Evolutionary conservation across 345 rosid genomes (phyloP), one percentile per base, ranked within the genome.

Genomic region (Syzygium jambos): DNA sequence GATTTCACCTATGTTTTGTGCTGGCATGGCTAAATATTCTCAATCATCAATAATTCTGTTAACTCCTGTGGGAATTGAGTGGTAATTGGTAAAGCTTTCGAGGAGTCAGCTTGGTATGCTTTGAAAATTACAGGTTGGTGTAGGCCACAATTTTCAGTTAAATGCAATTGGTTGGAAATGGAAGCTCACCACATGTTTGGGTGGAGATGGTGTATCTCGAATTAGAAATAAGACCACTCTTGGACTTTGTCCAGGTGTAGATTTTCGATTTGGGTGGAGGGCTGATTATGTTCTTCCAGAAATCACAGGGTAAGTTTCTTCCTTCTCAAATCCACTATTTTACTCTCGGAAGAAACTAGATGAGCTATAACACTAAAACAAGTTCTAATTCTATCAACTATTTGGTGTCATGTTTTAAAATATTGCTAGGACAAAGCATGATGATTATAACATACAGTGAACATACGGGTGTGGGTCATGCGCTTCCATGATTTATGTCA

Each of bases 221-320:
- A 93, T 97, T 49, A 94, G 89, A 88, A 96, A 96, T 90, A 96
- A 97, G 93, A 95, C 99, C 63, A 90, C 95, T 6, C 89, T 96
- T 84, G 98, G 98, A 68, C 86, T 95, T 88, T 94, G 88, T 92
- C 98, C 98, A 87, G 98, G 98, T 86, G 46, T 95, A 63, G 98
- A 95, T 94, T 90, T 97, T 15, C 95, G 98, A 61, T 94, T 97
- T 88, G 96, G 97, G 22, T 97, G 98, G 98, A 95, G 92, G 89
- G 99, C 99, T 85, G 98, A 95, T 91, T 97, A 93, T 89, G 94
- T 96, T 88, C 90, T 97, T 89, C 99, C 98, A 0, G 98, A 97
- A 90, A 54, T 95, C 87, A 93, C 96, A 7, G 98, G 99, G 99
- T 49, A 94, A 90, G 94, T 91, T 89, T 54, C 86, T 49, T n/a